phyloP scores from a whole-genome alignment of 129 eudicot species.

The Oenanthe sinensis region DNA sequence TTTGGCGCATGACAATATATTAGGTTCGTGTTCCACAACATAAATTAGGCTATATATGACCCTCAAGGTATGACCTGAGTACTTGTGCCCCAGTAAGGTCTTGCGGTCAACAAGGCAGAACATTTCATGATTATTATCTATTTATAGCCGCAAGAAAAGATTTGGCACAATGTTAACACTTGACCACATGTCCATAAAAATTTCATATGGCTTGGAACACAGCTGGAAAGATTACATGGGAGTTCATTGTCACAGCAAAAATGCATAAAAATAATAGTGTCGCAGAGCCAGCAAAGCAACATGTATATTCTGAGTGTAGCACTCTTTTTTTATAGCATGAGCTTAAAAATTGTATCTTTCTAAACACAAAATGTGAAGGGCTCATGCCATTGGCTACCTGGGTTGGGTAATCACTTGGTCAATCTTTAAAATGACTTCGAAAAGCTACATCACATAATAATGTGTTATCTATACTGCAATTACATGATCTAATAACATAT shows the following conservation, averaged over 20 bases:
- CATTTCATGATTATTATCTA: constrained; percentile 54
- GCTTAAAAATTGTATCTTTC: neutral
- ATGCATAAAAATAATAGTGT: too few species aligned
- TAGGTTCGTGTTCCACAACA: constrained; percentile 34
- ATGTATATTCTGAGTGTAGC: neutral
- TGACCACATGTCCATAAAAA: neutral
- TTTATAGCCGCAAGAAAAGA: constrained; percentile 29
- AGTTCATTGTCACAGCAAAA: too few species aligned
- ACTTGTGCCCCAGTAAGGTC: constrained; percentile 50
- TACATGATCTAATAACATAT: neutral
- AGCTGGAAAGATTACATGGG: too few species aligned
- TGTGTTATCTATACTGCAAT: neutral
- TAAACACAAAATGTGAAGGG: neutral
- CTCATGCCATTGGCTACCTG: neutral
- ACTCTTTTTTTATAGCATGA: neutral
- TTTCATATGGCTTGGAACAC: too few species aligned
- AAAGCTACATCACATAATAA: neutral
- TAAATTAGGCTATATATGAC: constrained; percentile 37
- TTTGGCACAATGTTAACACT: neutral
- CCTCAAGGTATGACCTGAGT: neutral
- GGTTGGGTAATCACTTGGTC: neutral
- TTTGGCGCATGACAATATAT: constrained; percentile 29
- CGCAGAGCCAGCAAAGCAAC: neutral
- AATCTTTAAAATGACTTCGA: neutral
- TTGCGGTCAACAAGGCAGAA: constrained; percentile 55